phyloP scores from a whole-genome alignment of 169 alveolate species.

The Plasmodium relictum region DNA sequence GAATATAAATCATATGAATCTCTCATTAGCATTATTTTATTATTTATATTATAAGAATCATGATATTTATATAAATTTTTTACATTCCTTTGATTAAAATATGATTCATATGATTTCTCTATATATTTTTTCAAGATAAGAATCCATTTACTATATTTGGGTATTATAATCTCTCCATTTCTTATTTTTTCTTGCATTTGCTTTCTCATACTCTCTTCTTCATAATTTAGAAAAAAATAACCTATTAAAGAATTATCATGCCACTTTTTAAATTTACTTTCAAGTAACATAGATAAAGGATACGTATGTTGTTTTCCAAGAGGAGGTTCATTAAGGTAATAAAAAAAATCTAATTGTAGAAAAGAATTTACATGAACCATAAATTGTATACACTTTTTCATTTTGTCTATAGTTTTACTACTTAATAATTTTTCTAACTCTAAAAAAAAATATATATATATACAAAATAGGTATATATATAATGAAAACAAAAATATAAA shows the following conservation, averaged over 20 bases:
- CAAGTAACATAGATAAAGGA: constrained; percentile 37
- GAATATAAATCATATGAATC: constrained; percentile 41
- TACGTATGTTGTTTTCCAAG: neutral
- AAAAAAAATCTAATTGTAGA: constrained; percentile 59
- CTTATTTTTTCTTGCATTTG: constrained; percentile 4
- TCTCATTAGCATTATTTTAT: constrained; percentile 44
- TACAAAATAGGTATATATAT: neutral
- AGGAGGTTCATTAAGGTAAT: constrained; percentile 42
- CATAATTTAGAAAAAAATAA: constrained; percentile 40
- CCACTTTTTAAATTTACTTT: constrained; percentile 25
- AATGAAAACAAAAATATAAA: constrained; percentile 1
- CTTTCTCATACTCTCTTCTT: constrained; percentile 1
- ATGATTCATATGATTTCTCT: constrained; percentile 6
- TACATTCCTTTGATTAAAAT: constrained; percentile 59
- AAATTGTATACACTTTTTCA: constrained; percentile 24
- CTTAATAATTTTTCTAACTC: constrained; percentile 37
- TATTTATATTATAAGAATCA: constrained; percentile 26
- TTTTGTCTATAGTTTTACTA: constrained; percentile 24
- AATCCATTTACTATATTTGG: constrained; percentile 7
- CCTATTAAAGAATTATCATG: neutral
- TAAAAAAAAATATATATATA: neutral
- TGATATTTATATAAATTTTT: constrained; percentile 21
- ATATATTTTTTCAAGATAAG: constrained; percentile 5
- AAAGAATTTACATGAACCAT: constrained; percentile 54
- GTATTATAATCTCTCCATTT: constrained; percentile 14